Conservation (phyloP, 176 grass and related monocot species). For the Musa acuminata region DNA sequence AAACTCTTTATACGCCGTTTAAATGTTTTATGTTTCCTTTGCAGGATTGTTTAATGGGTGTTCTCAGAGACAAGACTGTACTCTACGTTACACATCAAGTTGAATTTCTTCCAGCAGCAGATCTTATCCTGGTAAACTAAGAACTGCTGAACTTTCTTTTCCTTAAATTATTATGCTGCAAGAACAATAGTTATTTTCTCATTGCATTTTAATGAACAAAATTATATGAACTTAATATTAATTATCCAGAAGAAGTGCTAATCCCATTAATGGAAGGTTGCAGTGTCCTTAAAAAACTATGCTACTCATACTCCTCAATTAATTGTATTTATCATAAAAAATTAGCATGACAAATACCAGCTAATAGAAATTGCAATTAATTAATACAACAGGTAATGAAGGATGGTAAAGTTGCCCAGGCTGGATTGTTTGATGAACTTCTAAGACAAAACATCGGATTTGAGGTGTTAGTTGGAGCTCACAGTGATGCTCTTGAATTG, state of each 20-base stretch:
- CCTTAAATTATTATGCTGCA: neutral
- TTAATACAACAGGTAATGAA: constrained; percentile 79
- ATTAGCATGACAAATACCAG: constrained; percentile 3
- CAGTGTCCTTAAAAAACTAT: neutral
- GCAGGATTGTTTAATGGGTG: constrained; percentile 86
- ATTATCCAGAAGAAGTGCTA: neutral
- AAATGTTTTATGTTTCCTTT: constrained; percentile 20
- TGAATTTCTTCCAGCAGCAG: constrained; percentile 87
- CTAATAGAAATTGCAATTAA: constrained; percentile 22
- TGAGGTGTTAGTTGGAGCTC: constrained; percentile 85
- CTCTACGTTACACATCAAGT: constrained; percentile 96
- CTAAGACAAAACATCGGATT: constrained; percentile 78
- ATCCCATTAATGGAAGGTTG: neutral
- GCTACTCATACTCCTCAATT: too few species aligned
- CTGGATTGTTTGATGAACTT: constrained; percentile 76
- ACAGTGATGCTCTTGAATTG: constrained; percentile 80
- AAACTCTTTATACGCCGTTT: neutral
- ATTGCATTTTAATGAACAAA: constrained; percentile 1
- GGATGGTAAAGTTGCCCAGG: constrained; percentile 72
- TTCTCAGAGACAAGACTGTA: constrained; percentile 87
- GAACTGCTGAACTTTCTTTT: constrained; percentile 9
- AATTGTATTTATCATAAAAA: neutral
- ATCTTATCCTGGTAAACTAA: constrained; percentile 69
- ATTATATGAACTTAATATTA: constrained; percentile 6
- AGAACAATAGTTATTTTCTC: neutral